A percentile compares a stretch with the other conserved stretches of the same genome.
Conservation (phyloP, 495 filamentous ascomycete genomes). For the Sporormia fimetaria region DNA sequence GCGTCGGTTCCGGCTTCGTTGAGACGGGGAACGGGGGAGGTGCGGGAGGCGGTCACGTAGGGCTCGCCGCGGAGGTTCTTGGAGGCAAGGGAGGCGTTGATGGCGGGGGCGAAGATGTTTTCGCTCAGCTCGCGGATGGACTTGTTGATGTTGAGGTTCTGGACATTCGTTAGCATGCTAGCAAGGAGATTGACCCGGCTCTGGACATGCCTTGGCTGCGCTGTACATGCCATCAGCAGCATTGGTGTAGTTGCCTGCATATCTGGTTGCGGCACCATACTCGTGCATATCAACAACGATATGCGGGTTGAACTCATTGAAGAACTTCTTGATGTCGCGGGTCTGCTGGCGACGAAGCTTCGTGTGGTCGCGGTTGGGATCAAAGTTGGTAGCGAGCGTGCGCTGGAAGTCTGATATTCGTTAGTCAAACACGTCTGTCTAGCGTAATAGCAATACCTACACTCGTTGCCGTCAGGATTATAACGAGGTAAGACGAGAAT, state of each 20-base stretch:
- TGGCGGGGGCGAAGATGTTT: conserved; percentile 24
- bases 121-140: conserved; percentile 31
- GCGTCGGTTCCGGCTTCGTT: conserved; percentile 31
- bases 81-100: conserved; percentile 16
- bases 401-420: conserved; percentile 29
- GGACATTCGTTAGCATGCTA: too few relatives aligned
- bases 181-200: too few relatives aligned
- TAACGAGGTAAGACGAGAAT: too few relatives aligned
- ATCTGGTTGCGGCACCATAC: conserved; percentile 22
- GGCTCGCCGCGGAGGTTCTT: conserved; percentile 30
- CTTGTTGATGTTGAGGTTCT: conserved; percentile 30
- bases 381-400: conserved; percentile 29
- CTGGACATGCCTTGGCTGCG: too few relatives aligned
- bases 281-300: conserved; percentile 32
- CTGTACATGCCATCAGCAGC: conserved; percentile 29
- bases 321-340: conserved; percentile 27
- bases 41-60: conserved; percentile 27
- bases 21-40: conserved; percentile 16
- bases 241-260: conserved; percentile 21
- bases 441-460: too few relatives aligned
- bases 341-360: conserved; percentile 30
- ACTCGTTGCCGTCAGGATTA: too few relatives aligned
- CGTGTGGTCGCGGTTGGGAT: conserved; percentile 32
- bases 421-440: too few relatives aligned
- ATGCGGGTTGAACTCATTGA: conserved; percentile 29